Conservation (phyloP, 129 eudicot species). For the sunflower (Helianthus annuus) region HanXRQr2.0-SUNRISE NC_035447.2:96931973-96932472, state of each 20-base stretch:
- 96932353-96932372: conserved; percentile 84
- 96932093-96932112: conserved; percentile 83
- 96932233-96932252: conserved; percentile 85
- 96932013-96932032: conserved; percentile 94
- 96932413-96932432: conserved; percentile 83
- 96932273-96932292: conserved; percentile 66
- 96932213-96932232: conserved; percentile 89
- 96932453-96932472: conserved; percentile 76
- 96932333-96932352: conserved; percentile 94
- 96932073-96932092: conserved; percentile 89
- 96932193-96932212: conserved; percentile 87
- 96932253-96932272: conserved; percentile 75
- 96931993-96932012: conserved; percentile 64
- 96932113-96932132: conserved; percentile 93
- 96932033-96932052: conserved; percentile 75
- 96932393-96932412: conserved; percentile 83
- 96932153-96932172: conserved; percentile 83
- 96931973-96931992: conserved; percentile 68
- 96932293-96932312: conserved; percentile 79
- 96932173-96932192: conserved; percentile 84
- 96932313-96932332: conserved; percentile 83
- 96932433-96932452: conserved; percentile 82
- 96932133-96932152: conserved; percentile 74
- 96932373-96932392: conserved; percentile 78
- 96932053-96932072: conserved; percentile 76